Base-by-base conservation (phyloP, 345 rosid species). In the Carallia pectinifolia region DNA sequence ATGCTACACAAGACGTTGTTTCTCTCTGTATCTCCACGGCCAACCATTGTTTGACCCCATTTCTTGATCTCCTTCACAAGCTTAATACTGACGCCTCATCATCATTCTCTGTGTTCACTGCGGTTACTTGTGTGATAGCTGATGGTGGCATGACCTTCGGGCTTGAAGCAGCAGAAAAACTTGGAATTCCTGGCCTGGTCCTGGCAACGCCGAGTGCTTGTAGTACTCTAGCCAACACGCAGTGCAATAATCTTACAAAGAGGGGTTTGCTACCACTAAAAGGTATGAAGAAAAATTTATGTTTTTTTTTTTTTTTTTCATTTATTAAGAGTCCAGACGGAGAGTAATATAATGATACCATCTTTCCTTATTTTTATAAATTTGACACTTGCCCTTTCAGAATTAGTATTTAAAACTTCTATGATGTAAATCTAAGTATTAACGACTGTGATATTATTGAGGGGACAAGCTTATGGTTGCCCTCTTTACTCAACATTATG, bases 191-290 rank as follows among this genome's bases (percentile, higher is more conserved):
- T 12, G n/a, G 47, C 16, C 55, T 50, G 58, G 17, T 65, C 17
- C 47, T 65, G 15, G 27, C 55, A 37, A 29, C 68, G n/a, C 55
- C 56, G 31, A 65, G 68, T 18, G 68, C 68, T 29, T 65, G 68
- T 13, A 54, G 68, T 5, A 54, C 27, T 30, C 33, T 65, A 17
- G 16, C 37, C 16, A 27, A 48, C 34, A 34, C 68, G 6, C 53
- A 65, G 17, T 65, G 27, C 37, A 54, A 18, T 0, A 16, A 50
- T 33, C 58, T 65, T n/a, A 31, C 15, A 23, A 19, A 48, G 6
- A 50, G 52, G 34, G 68, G 58, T 5, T 33, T 65, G 7, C 7
- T 52, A 9, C 68, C 68, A 6, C 34, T 29, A 1, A 65, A 65
- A 47, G 58, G 54, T 39, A 65, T 48, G 50, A 5, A 38, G 40